Base-by-base conservation (phyloP, 208 protist species). In the Leptomonas seymouri region DNA sequence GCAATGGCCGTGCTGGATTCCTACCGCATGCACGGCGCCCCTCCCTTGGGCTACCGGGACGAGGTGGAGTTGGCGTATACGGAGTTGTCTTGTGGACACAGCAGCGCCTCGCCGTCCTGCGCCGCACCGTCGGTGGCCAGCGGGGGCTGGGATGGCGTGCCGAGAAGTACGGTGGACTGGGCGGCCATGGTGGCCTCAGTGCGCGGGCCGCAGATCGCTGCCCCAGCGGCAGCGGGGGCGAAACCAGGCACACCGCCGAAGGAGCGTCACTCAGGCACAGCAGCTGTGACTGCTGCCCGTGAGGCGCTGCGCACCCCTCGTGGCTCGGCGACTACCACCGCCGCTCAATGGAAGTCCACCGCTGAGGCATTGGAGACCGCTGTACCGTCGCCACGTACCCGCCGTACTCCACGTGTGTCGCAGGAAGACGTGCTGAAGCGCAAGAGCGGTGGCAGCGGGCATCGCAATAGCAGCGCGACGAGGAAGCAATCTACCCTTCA, bases 11-110 rank as follows among this genome's bases (percentile, higher is more conserved):
- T 69, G 55, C 53, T 62, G 30, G 36, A 63, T 25, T 42, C 70
- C 3, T 62, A 66, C 54, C 67, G 61, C 62, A 21, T 50, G 31
- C 15, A 42, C 61, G 12, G 62, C 23, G 51, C 34, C 15, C 44
- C 21, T 39, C 48, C 42, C 6, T 46, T 68, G 25, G 36, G 58
- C 49, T 55, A 57, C 41, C 46, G 51, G 6, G 62, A 65, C 18
- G 56, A 66, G n/a, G 62, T 76, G 28, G 78, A 73, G 67, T 18
- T 68, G 45, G 72, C 68, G 34, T 79, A 72, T 64, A 78, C 67
- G 63, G 78, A 79, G 68, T 57, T 73, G 61, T 74, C 68, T 21
- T 76, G 48, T 46, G 31, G 60, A 3, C 72, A 64, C 41, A 79
- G 71, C 57, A 76, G 60, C 68, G 54, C 51, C 15, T 79, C 78